phyloP scores from a whole-genome alignment of 257 asterid genomes.

The Osmanthus fragrans region DNA sequence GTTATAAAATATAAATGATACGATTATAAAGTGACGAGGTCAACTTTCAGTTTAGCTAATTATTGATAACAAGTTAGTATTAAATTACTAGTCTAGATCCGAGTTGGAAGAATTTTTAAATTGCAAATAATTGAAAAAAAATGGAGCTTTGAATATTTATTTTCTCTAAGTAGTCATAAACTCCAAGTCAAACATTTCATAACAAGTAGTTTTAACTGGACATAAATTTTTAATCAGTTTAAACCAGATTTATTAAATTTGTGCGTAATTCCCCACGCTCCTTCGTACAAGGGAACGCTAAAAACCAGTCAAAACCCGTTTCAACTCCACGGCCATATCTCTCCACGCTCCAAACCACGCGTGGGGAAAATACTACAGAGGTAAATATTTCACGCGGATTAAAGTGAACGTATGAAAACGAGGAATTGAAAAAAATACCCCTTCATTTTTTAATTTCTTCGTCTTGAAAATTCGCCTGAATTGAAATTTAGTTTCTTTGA shows the following conservation, averaged over 20 bases:
- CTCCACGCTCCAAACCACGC: constrained; percentile 30
- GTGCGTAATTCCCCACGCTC: constrained; percentile 22
- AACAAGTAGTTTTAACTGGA: background rate
- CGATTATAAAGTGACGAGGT: background rate
- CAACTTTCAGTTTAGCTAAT: background rate
- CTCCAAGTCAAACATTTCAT: background rate
- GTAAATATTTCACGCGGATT: constrained; percentile 28
- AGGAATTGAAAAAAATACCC: constrained; percentile 24
- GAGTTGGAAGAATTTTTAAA: background rate
- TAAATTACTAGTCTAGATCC: background rate
- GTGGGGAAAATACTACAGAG: constrained; percentile 19
- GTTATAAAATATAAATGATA: no score
- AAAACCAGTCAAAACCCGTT: background rate
- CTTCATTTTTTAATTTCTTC: background rate
- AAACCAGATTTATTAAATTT: background rate
- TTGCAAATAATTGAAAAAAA: background rate
- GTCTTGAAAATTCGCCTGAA: constrained; percentile 1
- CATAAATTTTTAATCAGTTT: background rate
- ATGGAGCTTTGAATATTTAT: background rate
- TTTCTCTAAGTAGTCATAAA: no score
- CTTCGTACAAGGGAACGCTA: constrained; percentile 8
- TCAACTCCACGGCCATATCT: background rate
- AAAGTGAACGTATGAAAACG: constrained; percentile 27
- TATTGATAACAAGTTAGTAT: background rate
- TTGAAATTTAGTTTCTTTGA: constrained; percentile 7